Evolutionary conservation across 495 filamentous ascomycete genomes (phyloP).

Genomic region (Neurospora sp.): DNA sequence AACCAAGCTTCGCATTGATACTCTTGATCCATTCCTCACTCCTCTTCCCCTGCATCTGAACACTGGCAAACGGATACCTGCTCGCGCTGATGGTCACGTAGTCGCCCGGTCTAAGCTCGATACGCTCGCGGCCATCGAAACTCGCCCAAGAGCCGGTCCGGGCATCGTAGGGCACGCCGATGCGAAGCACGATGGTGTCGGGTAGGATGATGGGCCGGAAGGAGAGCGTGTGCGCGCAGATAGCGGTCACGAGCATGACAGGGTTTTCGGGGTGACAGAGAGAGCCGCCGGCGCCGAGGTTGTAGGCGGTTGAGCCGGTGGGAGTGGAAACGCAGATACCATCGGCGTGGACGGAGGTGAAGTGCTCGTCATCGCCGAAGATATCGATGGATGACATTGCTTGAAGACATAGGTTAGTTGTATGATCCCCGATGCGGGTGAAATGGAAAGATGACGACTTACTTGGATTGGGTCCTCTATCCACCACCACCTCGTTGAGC

Average conservation of each 20-base stretch:
- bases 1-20: conserved; percentile 81
- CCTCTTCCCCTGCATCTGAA: conserved; percentile 61
- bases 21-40: conserved; percentile 91
- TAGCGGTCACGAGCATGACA: conserved; percentile 88
- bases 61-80: conserved; percentile 85
- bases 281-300: conserved; percentile 89
- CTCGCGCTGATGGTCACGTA: conserved; percentile 93
- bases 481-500: conserved; percentile 85
- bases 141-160: conserved; percentile 88
- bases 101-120: conserved; percentile 82
- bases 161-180: conserved; percentile 89
- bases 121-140: conserved; percentile 85
- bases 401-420: conserved; percentile 18
- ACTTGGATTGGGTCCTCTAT: conserved; percentile 85
- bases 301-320: conserved; percentile 93
- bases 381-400: conserved; percentile 82
- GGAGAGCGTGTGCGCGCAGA: conserved; percentile 90
- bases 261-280: conserved; percentile 96
- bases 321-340: conserved; percentile 86
- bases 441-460: conserved; percentile 18
- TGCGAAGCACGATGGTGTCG: conserved; percentile 83
- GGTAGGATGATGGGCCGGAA: conserved; percentile 94
- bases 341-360: conserved; percentile 78
- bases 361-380: conserved; percentile 93
- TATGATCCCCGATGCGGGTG: conserved; percentile 5